A percentile compares a stretch with the other conserved stretches of the same genome.
These are phyloP conservation scores for Schwanniomyces pseudopolymorphus DNA, from an alignment of 805 yeast species.

Conservation along the genomic window DNA sequence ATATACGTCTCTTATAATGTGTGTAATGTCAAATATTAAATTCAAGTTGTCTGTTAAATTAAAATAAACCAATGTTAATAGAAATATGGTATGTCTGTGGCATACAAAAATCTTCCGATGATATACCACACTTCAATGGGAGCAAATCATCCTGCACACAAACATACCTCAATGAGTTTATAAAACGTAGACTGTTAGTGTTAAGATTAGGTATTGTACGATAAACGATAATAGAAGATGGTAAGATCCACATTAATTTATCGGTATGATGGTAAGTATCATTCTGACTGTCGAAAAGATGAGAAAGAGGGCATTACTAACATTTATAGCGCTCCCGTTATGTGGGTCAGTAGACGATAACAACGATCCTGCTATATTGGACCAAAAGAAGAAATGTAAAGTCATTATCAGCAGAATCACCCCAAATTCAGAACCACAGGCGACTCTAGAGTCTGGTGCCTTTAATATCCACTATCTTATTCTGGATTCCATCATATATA, in stretches of 20 bases:
- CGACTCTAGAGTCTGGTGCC: constrained; percentile 75
- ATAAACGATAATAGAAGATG: constrained; percentile 33
- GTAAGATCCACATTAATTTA: constrained; percentile 66
- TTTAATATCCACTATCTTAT: constrained; percentile 76
- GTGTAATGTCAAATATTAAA: background rate
- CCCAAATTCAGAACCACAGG: constrained; percentile 78
- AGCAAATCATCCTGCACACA: background rate
- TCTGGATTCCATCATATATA: constrained; percentile 63
- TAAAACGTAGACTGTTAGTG: background rate
- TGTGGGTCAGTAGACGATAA: constrained; percentile 87
- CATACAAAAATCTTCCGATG: constrained; percentile 1
- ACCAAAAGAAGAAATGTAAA: constrained; percentile 84
- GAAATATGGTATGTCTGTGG: background rate
- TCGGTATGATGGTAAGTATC: constrained; percentile 57
- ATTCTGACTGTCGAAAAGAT: background rate
- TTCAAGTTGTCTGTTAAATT: background rate
- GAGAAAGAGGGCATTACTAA: background rate
- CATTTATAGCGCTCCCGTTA: constrained; percentile 68
- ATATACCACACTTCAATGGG: background rate
- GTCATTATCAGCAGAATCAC: constrained; percentile 70
- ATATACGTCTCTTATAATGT: background rate
- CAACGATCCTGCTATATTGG: constrained; percentile 56
- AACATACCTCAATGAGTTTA: background rate
- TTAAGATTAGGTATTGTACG: background rate
- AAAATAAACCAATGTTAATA: background rate